These are phyloP conservation scores for Malassezia caprae DNA, from an alignment of 1,284 basidiomycete genomes.

Conservation along the genomic window DNA sequence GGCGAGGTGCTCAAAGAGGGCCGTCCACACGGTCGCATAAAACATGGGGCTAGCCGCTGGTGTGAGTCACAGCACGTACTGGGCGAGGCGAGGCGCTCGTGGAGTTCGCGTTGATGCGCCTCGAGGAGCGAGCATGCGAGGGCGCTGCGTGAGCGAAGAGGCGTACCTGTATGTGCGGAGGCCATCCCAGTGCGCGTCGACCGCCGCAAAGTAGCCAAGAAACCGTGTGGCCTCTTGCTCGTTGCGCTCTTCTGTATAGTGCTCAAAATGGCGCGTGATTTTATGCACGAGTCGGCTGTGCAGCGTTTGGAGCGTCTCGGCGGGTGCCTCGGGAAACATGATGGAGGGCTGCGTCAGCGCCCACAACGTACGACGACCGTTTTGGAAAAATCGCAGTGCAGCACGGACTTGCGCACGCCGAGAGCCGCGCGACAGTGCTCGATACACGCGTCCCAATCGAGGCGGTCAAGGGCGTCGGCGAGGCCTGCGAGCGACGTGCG, in stretches of 20 bases:
- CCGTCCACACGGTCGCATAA: constrained; percentile 53
- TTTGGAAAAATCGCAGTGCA: constrained; percentile 74
- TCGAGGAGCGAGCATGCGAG: constrained; percentile 81
- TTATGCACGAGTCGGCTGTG: constrained; percentile 65
- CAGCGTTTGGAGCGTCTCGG: constrained; percentile 66
- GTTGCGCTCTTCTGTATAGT: constrained; percentile 63
- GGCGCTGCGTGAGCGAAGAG: neutral
- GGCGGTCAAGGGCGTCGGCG: constrained; percentile 64
- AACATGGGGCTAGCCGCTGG: constrained; percentile 17
- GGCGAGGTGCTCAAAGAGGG: constrained; percentile 86
- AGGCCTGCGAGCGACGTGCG: constrained; percentile 75
- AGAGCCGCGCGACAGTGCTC: constrained; percentile 81
- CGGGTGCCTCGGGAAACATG: constrained; percentile 72
- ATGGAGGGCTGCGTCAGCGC: constrained; percentile 59
- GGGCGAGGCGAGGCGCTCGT: constrained; percentile 18
- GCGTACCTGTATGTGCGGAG: constrained; percentile 75
- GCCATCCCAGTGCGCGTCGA: constrained; percentile 71
- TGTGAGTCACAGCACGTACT: constrained; percentile 15
- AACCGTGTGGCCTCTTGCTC: constrained; percentile 73
- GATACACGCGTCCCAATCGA: constrained; percentile 91
- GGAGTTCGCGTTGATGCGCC: constrained; percentile 24
- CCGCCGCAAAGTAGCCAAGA: constrained; percentile 90
- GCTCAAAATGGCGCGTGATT: constrained; percentile 68
- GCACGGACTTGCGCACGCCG: constrained; percentile 65
- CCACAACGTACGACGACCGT: constrained; percentile 56